phyloP scores from a whole-genome alignment of 768 basidiomycete species.

The Lactarius trivialis region DNA sequence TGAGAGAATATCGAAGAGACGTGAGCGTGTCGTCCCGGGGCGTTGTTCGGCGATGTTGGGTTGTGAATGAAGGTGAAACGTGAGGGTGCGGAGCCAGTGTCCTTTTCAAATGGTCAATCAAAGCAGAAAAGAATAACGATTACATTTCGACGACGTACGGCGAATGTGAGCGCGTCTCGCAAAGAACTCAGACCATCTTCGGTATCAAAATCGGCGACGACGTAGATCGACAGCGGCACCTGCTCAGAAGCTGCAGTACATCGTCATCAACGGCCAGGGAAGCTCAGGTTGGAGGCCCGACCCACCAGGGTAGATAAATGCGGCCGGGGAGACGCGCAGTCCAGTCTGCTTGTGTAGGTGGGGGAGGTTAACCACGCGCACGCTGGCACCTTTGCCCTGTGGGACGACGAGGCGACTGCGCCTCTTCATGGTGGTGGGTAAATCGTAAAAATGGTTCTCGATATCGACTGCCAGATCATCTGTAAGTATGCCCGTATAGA shows the following conservation, averaged over 20 bases:
- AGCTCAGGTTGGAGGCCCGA: conserved; percentile 5
- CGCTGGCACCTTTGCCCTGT: conserved; percentile 35
- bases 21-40: conserved; percentile 24
- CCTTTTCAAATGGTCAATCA: conserved; percentile 30
- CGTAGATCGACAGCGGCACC: conserved; percentile 45
- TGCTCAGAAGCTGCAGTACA: conserved; percentile 17
- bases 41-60: conserved; percentile 33
- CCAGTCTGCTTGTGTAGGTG: conserved; percentile 45
- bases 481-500: conserved; percentile 51
- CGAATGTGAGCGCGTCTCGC: conserved; percentile 56
- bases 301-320: conserved; percentile 64
- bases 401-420: conserved; percentile 77
- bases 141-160: conserved; percentile 40
- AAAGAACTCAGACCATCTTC: conserved; percentile 50
- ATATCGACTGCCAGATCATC: conserved; percentile 48
- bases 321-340: conserved; percentile 35
- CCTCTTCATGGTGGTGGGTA: conserved; percentile 61
- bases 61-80: conserved; percentile 79
- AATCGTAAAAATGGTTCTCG: conserved; percentile 82
- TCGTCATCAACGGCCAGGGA: conserved; percentile 25
- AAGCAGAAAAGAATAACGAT: conserved; percentile 5
- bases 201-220: conserved; percentile 76
- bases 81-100: conserved; percentile 35
- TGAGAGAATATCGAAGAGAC: conserved; percentile 45
- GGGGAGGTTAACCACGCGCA: conserved; percentile 50